Evolutionary conservation across 805 yeast species (phyloP), one percentile per base, ranked within the genome.

Genomic region (Yamadazyma akitaensis): DNA sequence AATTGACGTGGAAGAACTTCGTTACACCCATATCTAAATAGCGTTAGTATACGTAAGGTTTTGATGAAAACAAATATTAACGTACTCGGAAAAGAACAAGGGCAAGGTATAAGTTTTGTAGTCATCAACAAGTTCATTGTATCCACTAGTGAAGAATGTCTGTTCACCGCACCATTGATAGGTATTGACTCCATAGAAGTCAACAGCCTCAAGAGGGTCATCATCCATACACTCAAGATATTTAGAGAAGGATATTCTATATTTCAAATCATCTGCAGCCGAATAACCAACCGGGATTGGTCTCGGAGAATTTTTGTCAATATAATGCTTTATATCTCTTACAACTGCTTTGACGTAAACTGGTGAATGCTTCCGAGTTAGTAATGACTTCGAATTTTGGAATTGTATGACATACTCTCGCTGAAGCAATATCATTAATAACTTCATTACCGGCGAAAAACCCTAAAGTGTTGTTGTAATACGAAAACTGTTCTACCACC

Each of bases 371-470:
- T 47, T 34, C 21, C 9, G 19, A 16, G 40, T 34, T 44, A 44
- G 40, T 39, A 41, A 5, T 2, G 10, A 19, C 34, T 4, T 14
- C 13, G 2, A 17, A 11, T 17, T 33, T 19, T 33, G 4, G 6
- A 16, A n/a, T 17, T 24, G 49, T 53, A 21, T 44, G 55, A 43
- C 47, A 12, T 45, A 45, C 48, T 18, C 37, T 72, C 0, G 91
- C 81, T 2, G 96, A 88, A 35, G 75, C 68, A 47, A 75, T 77
- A 60, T 91, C 97, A 63, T 92, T 91, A 42, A 92, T 72, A 43
- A 92, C 75, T 63, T 92, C 98, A 67, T 90, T 90, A 1, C 97
- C 97, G 3, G 96, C 95, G 67, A 91, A 88, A 63, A 83, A 89
- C 0, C 88, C 97, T 46, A 92, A 72, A 0, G 97, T 90, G 64